Conservation (phyloP, 1,284 basidiomycete species). For the Ceratobasidium sp. region DNA sequence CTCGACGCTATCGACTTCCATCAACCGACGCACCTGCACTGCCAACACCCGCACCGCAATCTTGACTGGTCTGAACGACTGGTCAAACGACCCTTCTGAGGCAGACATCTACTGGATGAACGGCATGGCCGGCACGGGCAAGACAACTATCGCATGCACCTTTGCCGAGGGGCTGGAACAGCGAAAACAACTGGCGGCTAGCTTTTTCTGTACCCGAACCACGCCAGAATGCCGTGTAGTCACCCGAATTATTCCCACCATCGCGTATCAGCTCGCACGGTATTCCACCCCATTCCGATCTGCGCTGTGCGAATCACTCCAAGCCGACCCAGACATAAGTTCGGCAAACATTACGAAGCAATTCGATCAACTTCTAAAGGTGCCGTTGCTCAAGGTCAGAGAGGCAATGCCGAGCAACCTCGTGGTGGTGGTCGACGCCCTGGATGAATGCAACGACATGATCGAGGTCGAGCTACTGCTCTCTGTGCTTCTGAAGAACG, state of each 20-base stretch:
- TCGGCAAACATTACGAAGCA: neutral
- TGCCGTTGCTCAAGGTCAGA: neutral
- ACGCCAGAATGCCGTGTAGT: constrained; percentile 7
- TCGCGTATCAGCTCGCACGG: neutral
- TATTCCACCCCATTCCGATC: neutral
- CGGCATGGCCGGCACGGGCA: too few species aligned
- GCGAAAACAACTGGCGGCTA: neutral
- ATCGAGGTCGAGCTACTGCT: neutral
- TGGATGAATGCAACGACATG: constrained; percentile 19
- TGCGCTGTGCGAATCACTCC: neutral
- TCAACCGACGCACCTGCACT: too few species aligned
- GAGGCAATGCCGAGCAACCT: neutral
- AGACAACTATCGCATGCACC: constrained; percentile 4
- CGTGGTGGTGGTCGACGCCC: constrained; percentile 3
- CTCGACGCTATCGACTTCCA: neutral
- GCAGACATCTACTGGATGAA: too few species aligned
- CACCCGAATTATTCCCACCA: constrained; percentile 1
- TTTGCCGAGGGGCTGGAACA: neutral
- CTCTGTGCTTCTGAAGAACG: neutral
- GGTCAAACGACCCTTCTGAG: neutral
- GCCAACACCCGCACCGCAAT: neutral
- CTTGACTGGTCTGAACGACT: neutral
- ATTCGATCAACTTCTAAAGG: neutral
- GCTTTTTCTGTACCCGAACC: constrained; percentile 11
- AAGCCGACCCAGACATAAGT: neutral